phyloP scores from a whole-genome alignment of 371 early-diverging fungal genomes.

The Catenaria anguillulae region DNA sequence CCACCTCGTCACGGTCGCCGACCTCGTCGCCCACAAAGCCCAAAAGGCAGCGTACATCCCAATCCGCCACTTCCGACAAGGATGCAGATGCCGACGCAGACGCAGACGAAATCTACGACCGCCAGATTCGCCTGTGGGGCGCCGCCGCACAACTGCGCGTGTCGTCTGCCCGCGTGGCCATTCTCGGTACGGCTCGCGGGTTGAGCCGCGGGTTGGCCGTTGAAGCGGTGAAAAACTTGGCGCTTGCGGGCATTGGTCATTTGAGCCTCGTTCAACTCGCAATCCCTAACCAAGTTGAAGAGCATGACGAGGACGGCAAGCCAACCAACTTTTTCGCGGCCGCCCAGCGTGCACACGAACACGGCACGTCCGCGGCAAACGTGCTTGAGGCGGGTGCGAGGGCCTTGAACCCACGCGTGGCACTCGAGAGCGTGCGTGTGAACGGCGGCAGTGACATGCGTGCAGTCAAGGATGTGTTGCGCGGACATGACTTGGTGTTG shows the following conservation, averaged over 20 bases:
- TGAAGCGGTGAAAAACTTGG: conserved; percentile 80
- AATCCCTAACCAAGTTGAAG: too few relatives aligned
- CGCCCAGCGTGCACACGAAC: conserved; percentile 35
- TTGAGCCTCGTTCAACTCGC: conserved; percentile 62
- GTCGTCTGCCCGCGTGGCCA: conserved; percentile 27
- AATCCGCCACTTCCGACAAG: too few relatives aligned
- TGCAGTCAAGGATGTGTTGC: too few relatives aligned
- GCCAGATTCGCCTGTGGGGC: conserved; percentile 93
- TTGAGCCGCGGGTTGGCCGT: conserved; percentile 49
- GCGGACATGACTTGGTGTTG: too few relatives aligned
- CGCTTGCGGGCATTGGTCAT: conserved; percentile 69
- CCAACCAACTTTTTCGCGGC: conserved; percentile 56
- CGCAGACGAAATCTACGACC: conserved; percentile 80
- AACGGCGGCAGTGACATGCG: too few relatives aligned
- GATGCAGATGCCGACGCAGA: too few relatives aligned
- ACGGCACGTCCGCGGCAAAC: conserved; percentile 46
- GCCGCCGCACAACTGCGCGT: conserved; percentile 66
- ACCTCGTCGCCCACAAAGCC: too few relatives aligned
- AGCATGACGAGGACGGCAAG: conserved; percentile 50
- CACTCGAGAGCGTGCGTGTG: too few relatives aligned
- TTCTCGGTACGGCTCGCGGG: conserved; percentile 53
- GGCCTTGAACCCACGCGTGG: too few relatives aligned
- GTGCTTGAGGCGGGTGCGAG: conserved; percentile 9
- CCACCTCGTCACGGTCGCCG: too few relatives aligned
- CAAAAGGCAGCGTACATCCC: too few relatives aligned